Evolutionary conservation across 495 filamentous ascomycete species (phyloP), one percentile per base, ranked within the genome.

Genomic region (Gamarada debralockiae): DNA sequence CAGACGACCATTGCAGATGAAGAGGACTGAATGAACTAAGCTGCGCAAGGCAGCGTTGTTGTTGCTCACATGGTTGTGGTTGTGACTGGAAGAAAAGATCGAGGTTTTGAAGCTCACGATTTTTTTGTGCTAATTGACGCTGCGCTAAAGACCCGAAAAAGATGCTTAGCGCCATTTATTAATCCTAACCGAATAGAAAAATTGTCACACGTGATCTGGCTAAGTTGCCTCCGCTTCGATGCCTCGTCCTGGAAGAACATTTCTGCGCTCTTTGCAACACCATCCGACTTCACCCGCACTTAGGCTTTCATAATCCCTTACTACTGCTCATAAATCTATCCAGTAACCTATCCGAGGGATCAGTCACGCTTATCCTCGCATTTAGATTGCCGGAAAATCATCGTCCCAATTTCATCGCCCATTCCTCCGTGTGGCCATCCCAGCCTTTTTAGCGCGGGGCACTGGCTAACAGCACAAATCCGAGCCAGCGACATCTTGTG

Each of bases 11-110:
- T 40, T 55, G 25, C 14, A 13, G 13, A n/a, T n/a, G n/a, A n/a
- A n/a, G n/a, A n/a, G n/a, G n/a, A n/a, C n/a, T n/a, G n/a, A n/a
- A 41, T 15, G 2, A 15, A 10, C 1, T 12, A 20, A 17, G 47
- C 52, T 57, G 58, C 54, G 27, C 21, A 18, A 51, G 24, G 53
- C 53, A 31, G 29, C 37, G 38, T 48, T 10, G 53, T 57, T 20
- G 41, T 52, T 41, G 25, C 54, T 55, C 58, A 61, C 58, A 61
- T 62, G 31, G 43, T 58, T 48, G 25, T 25, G 7, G 40, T 40
- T 18, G 18, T 52, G 34, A 14, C 18, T 31, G 48, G 25, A 22
- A 49, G 42, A 23, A 37, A 25, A 48, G 29, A 23, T 45, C 52
- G 42, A 56, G 55, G 56, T 18, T 36, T 57, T 39, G 42, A 33